Base-by-base conservation (phyloP, 106 monocot genomes). In the Chionographis japonica region DNA sequence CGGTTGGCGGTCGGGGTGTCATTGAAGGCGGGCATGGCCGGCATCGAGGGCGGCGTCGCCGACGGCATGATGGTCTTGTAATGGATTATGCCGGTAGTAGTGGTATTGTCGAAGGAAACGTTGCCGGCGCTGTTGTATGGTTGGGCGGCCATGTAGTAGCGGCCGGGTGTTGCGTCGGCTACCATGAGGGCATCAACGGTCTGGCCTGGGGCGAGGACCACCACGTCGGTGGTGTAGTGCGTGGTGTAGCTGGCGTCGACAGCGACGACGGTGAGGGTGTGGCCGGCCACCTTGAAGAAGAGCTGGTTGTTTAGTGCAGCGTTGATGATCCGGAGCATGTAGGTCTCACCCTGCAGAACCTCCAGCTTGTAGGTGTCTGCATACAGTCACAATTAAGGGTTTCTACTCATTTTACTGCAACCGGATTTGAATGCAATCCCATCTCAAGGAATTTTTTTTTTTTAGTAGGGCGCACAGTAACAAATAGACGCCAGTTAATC, bases 211-310 rank as follows among this genome's bases (percentile, higher is more conserved):
- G 87, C 89, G 61, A 90, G 40, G 51, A 79, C 87, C 12, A 94
- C 16, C 3, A 80, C 85, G 40, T 87, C 82, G 37, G 94, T 90
- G 41, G 39, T 0, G 82, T 87, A 94, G 1, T 82, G 94, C 6
- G 41, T 67, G 37, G 90, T 90, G 77, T 94, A 94, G 75, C 58
- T 20, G 2, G 94, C 90, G 68, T 94, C 94, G n/a, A 72, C 72
- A n/a, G 73, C 94, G 36, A 94, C 90, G 4, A 94, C 83, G 6
- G 71, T 85, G 75, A 94, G 65, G 8, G 15, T 46, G 77, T 94
- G 94, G 35, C 85, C 75, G 16, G 94, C 90, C 2, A 94, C 54
- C 74, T 80, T 87, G 83, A 83, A 94, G 90, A 94, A 94, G 74
- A 82, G 72, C 66, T 87, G 79, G 66, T 59, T 78, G 64, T 90